Percentiles rank a stretch among this genome's conserved stretches.
These are phyloP conservation scores for Penicillium atrosanguineum DNA, from an alignment of 495 filamentous ascomycete species.

Conservation along the genomic window DNA sequence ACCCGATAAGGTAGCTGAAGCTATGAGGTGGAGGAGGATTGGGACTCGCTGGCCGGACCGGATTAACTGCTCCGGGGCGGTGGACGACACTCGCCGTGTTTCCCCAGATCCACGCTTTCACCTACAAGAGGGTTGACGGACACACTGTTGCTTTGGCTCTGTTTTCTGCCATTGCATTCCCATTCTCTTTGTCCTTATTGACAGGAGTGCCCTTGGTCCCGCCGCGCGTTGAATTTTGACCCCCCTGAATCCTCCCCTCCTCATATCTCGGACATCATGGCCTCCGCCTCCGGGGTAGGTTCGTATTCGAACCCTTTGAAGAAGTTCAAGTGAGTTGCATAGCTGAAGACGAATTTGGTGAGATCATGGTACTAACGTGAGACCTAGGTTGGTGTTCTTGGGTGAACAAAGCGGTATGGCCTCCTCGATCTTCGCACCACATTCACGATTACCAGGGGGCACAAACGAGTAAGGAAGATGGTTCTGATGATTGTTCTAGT, in stretches of 20 bases:
- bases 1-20: slow-evolving; percentile 20
- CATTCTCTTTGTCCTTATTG: neutral
- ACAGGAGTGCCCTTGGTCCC: slow-evolving; percentile 2
- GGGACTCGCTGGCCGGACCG: slow-evolving; percentile 28
- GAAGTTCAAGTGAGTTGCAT: slow-evolving; percentile 87
- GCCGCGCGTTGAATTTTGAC: slow-evolving; percentile 4
- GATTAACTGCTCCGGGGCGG: slow-evolving; percentile 28
- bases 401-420: slow-evolving; percentile 92
- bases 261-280: slow-evolving; percentile 42
- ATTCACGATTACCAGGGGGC: neutral
- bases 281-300: slow-evolving; percentile 61
- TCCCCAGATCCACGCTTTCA: slow-evolving; percentile 26
- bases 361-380: slow-evolving; percentile 16
- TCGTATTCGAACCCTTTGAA: slow-evolving; percentile 98
- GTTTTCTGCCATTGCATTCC: neutral
- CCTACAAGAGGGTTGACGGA: slow-evolving; percentile 4
- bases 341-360: neutral
- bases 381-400: slow-evolving; percentile 81
- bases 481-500: slow-evolving; percentile 53
- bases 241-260: slow-evolving; percentile 25
- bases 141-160: slow-evolving; percentile 3
- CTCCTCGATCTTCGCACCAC: neutral
- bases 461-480: neutral
- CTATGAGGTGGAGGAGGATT: slow-evolving; percentile 16
- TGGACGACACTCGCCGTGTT: slow-evolving; percentile 18